Evolutionary conservation across 345 rosid species (phyloP).

Genomic region (Eucalyptus rudis): DNA sequence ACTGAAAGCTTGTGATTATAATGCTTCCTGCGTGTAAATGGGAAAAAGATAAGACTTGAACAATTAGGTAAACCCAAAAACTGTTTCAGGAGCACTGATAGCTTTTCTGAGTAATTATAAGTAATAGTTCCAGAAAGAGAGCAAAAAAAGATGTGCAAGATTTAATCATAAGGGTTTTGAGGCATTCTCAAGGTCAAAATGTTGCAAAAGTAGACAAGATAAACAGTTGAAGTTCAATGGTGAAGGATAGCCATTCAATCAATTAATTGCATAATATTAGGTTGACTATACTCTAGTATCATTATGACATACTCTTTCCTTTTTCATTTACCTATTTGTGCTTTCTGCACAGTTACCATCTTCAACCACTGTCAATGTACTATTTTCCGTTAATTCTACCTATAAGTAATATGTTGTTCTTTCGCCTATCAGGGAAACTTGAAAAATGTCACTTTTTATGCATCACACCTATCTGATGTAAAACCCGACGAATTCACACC

Average conservation of each 20-base stretch:
- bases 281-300: not conserved
- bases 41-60: not conserved
- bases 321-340: not conserved
- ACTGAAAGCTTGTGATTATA: constrained; percentile 47
- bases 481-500: not conserved
- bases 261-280: not conserved
- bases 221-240: not conserved
- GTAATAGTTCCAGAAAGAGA: not conserved
- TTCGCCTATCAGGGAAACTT: not conserved
- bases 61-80: not conserved
- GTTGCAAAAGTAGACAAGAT: not conserved
- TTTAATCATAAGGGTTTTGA: not conserved
- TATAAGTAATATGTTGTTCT: not conserved
- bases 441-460: not conserved
- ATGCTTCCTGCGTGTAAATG: constrained; percentile 43
- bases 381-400: not conserved
- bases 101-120: not conserved
- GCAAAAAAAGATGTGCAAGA: not conserved
- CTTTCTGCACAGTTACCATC: not conserved
- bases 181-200: not conserved
- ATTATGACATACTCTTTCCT: not conserved
- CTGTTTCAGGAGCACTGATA: not conserved
- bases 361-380: not conserved
- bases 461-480: not conserved
- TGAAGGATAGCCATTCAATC: not conserved